phyloP scores from a whole-genome alignment of 441 rosid species.

The Isatis lusitanica region DNA sequence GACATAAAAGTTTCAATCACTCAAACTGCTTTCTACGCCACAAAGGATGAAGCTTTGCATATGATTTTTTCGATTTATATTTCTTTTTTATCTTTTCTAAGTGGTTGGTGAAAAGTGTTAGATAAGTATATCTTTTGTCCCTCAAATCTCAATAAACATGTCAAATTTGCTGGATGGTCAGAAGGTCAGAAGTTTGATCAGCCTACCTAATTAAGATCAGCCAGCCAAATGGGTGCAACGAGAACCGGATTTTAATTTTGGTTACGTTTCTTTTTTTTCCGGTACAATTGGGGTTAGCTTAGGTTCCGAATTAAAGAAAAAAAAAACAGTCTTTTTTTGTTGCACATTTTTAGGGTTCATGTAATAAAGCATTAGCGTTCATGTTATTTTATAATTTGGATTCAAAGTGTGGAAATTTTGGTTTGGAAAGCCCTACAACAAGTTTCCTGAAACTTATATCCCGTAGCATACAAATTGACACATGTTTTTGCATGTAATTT shows the following conservation, averaged over 20 bases:
- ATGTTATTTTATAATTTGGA: too few relatives aligned
- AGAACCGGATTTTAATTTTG: not conserved
- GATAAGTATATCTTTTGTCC: not conserved
- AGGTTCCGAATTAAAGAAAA: too few relatives aligned
- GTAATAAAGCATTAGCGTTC: too few relatives aligned
- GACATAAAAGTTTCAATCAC: constrained; percentile 23
- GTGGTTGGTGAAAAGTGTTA: constrained; percentile 27
- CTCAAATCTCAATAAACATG: not conserved
- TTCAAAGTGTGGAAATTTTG: too few relatives aligned
- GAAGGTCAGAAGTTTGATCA: not conserved
- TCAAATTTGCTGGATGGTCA: not conserved
- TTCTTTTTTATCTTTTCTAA: not conserved
- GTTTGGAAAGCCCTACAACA: too few relatives aligned
- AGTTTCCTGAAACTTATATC: too few relatives aligned
- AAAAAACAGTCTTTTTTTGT: too few relatives aligned
- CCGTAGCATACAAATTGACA: too few relatives aligned
- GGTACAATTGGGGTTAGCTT: too few relatives aligned
- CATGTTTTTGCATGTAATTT: too few relatives aligned
- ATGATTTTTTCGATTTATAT: not conserved
- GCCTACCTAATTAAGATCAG: not conserved
- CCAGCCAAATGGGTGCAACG: not conserved
- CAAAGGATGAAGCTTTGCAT: constrained; percentile 23
- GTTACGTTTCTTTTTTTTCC: not conserved
- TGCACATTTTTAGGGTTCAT: too few relatives aligned
- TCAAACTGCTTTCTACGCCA: constrained; percentile 25